Percentiles rank a stretch among this genome's conserved stretches.
These are phyloP conservation scores for Mycena haematopus DNA, from an alignment of 768 basidiomycete species.

Conservation along the genomic window DNA sequence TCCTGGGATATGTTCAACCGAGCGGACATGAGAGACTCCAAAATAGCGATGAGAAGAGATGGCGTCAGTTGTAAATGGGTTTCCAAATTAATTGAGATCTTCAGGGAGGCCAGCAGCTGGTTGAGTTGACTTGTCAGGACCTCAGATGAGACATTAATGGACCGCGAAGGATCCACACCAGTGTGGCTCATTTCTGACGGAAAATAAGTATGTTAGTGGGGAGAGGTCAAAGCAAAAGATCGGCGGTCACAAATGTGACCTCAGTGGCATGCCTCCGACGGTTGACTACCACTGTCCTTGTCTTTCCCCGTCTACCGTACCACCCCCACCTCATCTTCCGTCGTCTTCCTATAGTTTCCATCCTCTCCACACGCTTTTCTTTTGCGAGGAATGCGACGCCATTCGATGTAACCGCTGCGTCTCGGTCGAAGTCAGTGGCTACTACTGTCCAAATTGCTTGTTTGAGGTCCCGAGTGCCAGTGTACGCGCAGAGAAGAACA, in stretches of 20 bases:
- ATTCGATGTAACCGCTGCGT: slow-evolving; percentile 94
- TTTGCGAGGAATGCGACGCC: slow-evolving; percentile 98
- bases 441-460: slow-evolving; percentile 97
- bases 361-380: slow-evolving; percentile 84
- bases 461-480: slow-evolving; percentile 99
- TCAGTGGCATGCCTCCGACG: slow-evolving; percentile 17
- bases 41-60: slow-evolving; percentile 69
- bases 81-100: slow-evolving; percentile 52
- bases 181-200: slow-evolving; percentile 1
- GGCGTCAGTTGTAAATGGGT: slow-evolving; percentile 72
- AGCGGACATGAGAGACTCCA: slow-evolving; percentile 63
- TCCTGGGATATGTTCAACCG: slow-evolving; percentile 56
- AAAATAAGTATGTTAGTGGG: too few species aligned
- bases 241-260: too few species aligned
- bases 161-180: slow-evolving; percentile 12
- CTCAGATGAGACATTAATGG: slow-evolving; percentile 16
- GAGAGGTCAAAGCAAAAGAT: too few species aligned
- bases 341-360: slow-evolving; percentile 87
- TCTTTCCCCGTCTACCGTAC: slow-evolving; percentile 59
- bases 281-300: slow-evolving; percentile 76
- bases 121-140: slow-evolving; percentile 49
- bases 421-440: slow-evolving; percentile 91
- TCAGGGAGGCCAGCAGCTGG: slow-evolving; percentile 49
- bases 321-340: slow-evolving; percentile 76
- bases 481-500: slow-evolving; percentile 97